Conservation (phyloP, 2,329 filamentous ascomycete species). For the Fusarium vanettenii region DNA sequence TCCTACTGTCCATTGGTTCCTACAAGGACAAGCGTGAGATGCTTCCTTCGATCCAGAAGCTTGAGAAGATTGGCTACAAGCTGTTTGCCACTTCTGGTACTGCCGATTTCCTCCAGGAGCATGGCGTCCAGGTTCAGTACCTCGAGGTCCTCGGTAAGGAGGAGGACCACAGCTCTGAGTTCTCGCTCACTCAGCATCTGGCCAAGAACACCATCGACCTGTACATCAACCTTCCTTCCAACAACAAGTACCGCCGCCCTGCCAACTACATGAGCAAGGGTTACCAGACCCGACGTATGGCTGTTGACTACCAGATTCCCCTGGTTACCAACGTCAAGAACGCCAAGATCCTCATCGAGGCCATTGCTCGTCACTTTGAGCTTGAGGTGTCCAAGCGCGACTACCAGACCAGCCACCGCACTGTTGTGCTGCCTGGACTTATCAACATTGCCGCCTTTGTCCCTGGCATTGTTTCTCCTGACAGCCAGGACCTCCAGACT, state of each 20-base stretch:
- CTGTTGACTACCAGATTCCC: conserved; percentile 96
- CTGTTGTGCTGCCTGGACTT: conserved; percentile 77
- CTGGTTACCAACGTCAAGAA: conserved; percentile 99
- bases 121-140: conserved; percentile 92
- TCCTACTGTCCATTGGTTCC: conserved; percentile 93
- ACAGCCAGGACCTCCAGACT: conserved; percentile 74
- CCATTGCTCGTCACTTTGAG: conserved; percentile 88
- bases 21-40: conserved; percentile 99
- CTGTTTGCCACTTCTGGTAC: conserved; percentile 97
- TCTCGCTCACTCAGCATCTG: conserved; percentile 95
- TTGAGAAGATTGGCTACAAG: conserved; percentile 93
- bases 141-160: conserved; percentile 86
- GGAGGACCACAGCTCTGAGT: conserved; percentile 92
- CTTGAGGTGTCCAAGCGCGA: conserved; percentile 86
- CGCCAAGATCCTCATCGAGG: conserved; percentile 96
- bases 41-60: conserved; percentile 89
- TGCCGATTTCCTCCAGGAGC: conserved; percentile 94
- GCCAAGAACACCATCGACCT: conserved; percentile 98
- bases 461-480: conserved; percentile 73
- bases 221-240: conserved; percentile 99
- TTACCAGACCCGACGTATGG: conserved; percentile 96
- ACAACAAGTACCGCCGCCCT: conserved; percentile 94
- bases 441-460: conserved; percentile 86
- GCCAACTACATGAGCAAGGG: conserved; percentile 99
- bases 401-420: conserved; percentile 89